Base-by-base conservation (phyloP, 2,329 filamentous ascomycete species). In the Hypoxylon sp. region DNA sequence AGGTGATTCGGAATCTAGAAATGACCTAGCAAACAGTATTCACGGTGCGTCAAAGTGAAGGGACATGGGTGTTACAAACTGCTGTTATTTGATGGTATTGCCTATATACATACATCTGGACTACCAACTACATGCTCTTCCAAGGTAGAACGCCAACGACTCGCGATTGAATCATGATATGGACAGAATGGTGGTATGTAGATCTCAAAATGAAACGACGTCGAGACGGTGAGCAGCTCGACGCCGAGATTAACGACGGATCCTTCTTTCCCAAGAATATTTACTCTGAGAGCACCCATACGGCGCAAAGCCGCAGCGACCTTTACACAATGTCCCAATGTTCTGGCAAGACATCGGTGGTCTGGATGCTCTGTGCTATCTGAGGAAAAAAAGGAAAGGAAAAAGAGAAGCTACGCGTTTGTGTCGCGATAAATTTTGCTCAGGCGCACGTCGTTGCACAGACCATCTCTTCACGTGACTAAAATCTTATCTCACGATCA, bases 361-460 rank as follows among this genome's bases (percentile, higher is more conserved):
- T 74, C 73, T 72, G 80, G 80, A 80, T 78, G 79, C 81, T 82
- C 83, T 81, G 83, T 78, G 68, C 83, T 87, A 86, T 86, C 83
- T 86, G 80, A 80, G 79, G 76, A 78, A 78, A 73, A 76, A 79
- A 77, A 77, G 68, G 75, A 58, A 73, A 60, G 61, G 73, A 73
- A 68, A 69, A 64, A 58, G 60, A 41, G 68, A 61, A 60, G 17
- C 1, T 49, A 17, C 7, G 55, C 43, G 14, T 2, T 46, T 19
- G 25, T 36, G 59, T 63, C 5, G 57, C 21, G 0, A 58, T 57
- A 5, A 65, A 61, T 41, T 43, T 65, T 45, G 59, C 38, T 32
- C 46, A 51, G 64, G 50, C 45, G 30, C 43, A 51, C 32, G 51
- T 60, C 10, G 23, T 51, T 9, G 73, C 75, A 76, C 72, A 32